These are phyloP conservation scores for Leishmania gerbilli DNA, from an alignment of 208 protist species.

Conservation along the genomic window DNA sequence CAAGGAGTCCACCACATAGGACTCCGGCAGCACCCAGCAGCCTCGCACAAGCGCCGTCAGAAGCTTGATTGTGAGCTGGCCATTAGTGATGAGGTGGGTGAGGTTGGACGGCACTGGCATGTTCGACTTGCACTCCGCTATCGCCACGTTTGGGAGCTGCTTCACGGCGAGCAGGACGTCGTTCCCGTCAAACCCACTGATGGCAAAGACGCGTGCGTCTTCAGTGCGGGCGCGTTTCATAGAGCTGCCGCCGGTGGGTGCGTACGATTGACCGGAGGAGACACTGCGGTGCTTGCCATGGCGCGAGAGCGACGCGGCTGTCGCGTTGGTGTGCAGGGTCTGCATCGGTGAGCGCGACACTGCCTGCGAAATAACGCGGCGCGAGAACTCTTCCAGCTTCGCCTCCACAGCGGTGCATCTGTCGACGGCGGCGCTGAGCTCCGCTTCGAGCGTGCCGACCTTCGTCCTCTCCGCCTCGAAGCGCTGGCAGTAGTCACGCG, in stretches of 20 bases:
- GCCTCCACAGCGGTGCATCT: constrained; percentile 69
- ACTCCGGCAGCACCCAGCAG: constrained; percentile 85
- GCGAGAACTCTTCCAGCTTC: constrained; percentile 68
- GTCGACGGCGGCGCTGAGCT: constrained; percentile 61
- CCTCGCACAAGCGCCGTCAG: constrained; percentile 82
- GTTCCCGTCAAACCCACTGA: constrained; percentile 84
- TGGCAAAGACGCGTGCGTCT: constrained; percentile 80
- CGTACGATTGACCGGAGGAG: constrained; percentile 32
- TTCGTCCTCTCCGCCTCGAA: constrained; percentile 51
- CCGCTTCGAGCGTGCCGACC: constrained; percentile 53
- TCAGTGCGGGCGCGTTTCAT: constrained; percentile 71
- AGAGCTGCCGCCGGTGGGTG: constrained; percentile 16
- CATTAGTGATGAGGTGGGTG: constrained; percentile 88
- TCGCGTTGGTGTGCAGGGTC: constrained; percentile 28
- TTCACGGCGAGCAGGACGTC: constrained; percentile 59
- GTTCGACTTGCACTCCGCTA: constrained; percentile 87
- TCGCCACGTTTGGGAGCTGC: constrained; percentile 71
- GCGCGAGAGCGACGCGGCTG: constrained; percentile 18
- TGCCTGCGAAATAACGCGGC: constrained; percentile 46
- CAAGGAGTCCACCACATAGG: constrained; percentile 74
- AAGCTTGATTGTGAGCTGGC: constrained; percentile 87
- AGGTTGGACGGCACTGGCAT: constrained; percentile 80
- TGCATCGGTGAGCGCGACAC: constrained; percentile 33
- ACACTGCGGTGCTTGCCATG: constrained; percentile 34
- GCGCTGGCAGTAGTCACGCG: constrained; percentile 43